A percentile compares a stretch with the other conserved stretches of the same genome.
phyloP scores from a whole-genome alignment of 768 basidiomycete genomes.

The Boletus rubroflammeus region DNA sequence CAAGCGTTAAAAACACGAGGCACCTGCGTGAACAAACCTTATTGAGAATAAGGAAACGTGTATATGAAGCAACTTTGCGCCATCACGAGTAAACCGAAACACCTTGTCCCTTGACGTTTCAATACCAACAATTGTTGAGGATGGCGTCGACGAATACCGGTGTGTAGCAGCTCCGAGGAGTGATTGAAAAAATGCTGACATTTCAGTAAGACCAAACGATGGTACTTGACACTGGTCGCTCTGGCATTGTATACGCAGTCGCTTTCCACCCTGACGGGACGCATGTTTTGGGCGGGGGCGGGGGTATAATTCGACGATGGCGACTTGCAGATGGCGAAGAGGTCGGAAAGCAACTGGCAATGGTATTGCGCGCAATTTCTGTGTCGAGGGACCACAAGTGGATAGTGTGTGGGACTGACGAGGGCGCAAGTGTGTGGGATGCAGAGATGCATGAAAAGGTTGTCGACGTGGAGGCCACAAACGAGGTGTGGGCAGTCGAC shows the following conservation, averaged over 20 bases:
- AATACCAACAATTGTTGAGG: no score
- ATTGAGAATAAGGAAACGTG: no score
- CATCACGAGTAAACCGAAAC: no score
- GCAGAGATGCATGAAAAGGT: background rate
- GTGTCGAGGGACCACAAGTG: background rate
- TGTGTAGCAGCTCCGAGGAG: background rate
- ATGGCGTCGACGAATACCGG: background rate
- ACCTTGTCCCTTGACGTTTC: no score
- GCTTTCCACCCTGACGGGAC: background rate
- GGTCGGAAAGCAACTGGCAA: no score
- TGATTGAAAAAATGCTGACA: background rate
- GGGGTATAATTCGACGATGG: background rate
- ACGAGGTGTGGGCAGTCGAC: background rate
- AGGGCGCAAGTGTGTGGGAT: background rate
- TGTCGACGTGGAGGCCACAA: background rate
- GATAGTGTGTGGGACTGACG: background rate
- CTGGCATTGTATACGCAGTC: background rate
- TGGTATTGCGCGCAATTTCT: rapidly evolving
- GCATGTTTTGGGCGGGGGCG: background rate
- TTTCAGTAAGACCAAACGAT: background rate
- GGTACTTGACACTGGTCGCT: background rate
- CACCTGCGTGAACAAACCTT: no score
- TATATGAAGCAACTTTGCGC: no score
- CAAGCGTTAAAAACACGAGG: no score
- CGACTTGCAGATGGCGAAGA: background rate